Percentiles rank a stretch among this genome's conserved stretches.
These are phyloP conservation scores for Fragaria nilgerrensis DNA, from an alignment of 306 rosid species.

Conservation along the genomic window DNA sequence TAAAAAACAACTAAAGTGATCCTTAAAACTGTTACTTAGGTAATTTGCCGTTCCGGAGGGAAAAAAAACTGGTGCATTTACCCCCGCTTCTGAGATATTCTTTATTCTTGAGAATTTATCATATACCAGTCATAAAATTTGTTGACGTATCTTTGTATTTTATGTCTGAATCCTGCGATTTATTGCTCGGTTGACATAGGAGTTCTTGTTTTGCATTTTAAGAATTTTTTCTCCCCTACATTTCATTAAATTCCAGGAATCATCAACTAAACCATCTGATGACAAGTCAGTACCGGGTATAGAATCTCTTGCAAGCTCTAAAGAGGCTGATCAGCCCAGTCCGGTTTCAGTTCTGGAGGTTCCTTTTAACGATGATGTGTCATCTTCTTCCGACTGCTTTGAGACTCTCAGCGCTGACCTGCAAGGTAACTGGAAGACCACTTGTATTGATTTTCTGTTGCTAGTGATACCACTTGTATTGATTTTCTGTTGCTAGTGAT, in stretches of 20 bases:
- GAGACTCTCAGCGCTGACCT: constrained; percentile 85
- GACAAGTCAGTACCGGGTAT: constrained; percentile 46
- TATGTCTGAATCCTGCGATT: not conserved
- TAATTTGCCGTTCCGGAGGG: not conserved
- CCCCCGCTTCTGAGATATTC: not conserved
- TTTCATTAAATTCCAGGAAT: constrained; percentile 55
- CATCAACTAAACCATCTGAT: constrained; percentile 32
- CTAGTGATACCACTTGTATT: constrained; percentile 4
- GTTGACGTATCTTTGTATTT: not conserved
- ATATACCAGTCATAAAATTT: not conserved
- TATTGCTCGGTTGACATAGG: not conserved
- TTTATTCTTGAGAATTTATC: not conserved
- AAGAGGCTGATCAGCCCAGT: constrained; percentile 96
- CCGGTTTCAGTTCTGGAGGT: constrained; percentile 92
- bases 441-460: constrained; percentile 8
- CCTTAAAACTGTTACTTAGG: not conserved
- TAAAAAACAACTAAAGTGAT: not conserved
- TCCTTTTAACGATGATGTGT: constrained; percentile 71
- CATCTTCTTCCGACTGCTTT: constrained; percentile 88
- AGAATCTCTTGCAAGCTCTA: constrained; percentile 55
- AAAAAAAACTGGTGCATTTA: not conserved
- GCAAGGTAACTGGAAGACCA: constrained; percentile 58
- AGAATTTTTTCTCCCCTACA: constrained; percentile 19
- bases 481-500: not conserved
- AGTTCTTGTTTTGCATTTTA: constrained; percentile 6